Evolutionary conservation across 1,284 basidiomycete species (phyloP), one percentile per base, ranked within the genome.

Genomic region (Puccinia coronata): DNA sequence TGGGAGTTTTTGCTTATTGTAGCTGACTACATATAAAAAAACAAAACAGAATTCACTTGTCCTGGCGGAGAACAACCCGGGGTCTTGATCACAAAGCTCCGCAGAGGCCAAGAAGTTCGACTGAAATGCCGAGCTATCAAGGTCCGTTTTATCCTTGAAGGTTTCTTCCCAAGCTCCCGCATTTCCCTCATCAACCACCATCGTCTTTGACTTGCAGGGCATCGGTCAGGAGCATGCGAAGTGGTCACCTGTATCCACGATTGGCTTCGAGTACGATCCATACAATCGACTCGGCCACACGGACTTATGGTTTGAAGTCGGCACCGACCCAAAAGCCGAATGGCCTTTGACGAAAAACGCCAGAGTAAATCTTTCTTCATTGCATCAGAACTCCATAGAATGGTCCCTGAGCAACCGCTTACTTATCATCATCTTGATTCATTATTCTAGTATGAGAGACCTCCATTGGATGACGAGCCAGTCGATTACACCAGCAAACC

Each of bases 201-300:
- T 80, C 16, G 2, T n/a, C 8, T 49, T 59, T 69, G 20, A 34
- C 16, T 14, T 2, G 28, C 83, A 97, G 94, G 96, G 96, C 39
- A 93, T 98, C 82, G 95, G 95, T 11, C 98, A 99, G 88, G 95
- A 98, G 86, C 97, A 99, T 86, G 95, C 97, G 9, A 99, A 99
- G 88, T 99, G 96, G 95, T 97, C 95, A 0, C 96, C 97, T 18
- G 93, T 95, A 81, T 93, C 95, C 0, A 95, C 97, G 1, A 92
- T 99, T 28, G 91, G 92, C 1, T 99, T 97, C 84, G 97, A 99
- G 87, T 99, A 99, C 85, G 97, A 99, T 87, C 97, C 97, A 18
- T 90, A 98, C 88, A 99, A 99, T 88, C 94, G 94, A 86, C 89
- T 99, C 43, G 91, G 95, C 81, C 97, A 99, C 87, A 99, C 97